A percentile compares a stretch with the other conserved stretches of the same genome.
These are phyloP conservation scores for Pichia pseudocactophila DNA, from an alignment of 805 yeast species.

Conservation along the genomic window DNA sequence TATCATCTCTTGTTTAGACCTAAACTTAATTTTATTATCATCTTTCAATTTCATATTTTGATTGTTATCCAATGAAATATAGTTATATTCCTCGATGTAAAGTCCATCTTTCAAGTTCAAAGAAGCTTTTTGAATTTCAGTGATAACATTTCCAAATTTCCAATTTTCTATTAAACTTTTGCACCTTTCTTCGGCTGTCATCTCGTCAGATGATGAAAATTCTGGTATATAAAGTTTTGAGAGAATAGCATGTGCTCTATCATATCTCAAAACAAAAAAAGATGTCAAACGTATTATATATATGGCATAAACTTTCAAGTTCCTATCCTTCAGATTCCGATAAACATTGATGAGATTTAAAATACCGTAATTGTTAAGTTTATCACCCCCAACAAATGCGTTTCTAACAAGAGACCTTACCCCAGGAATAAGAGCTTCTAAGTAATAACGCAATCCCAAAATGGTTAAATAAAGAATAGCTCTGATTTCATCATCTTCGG, in stretches of 20 bases:
- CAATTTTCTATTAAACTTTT: constrained; percentile 1
- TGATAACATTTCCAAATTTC: neutral
- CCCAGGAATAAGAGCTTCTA: constrained; percentile 4
- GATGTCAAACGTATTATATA: constrained; percentile 1
- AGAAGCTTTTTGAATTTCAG: neutral
- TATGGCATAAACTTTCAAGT: constrained; percentile 3
- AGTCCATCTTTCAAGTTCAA: neutral
- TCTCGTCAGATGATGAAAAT: neutral
- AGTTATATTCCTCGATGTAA: neutral
- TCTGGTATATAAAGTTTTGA: constrained; percentile 3
- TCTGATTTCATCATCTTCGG: neutral
- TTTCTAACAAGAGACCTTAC: neutral
- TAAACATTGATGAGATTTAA: neutral
- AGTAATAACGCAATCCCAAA: neutral
- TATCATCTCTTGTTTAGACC: neutral
- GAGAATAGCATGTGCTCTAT: neutral
- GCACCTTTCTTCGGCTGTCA: neutral
- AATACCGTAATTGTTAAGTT: neutral
- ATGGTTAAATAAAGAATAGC: neutral
- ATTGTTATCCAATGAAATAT: neutral
- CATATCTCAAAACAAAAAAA: neutral
- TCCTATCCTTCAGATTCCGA: neutral
- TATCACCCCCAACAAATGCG: neutral
- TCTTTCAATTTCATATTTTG: neutral
- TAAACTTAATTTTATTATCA: neutral